A percentile compares a stretch with the other conserved stretches of the same genome.
Evolutionary conservation across 2,329 filamentous ascomycete genomes (phyloP).

Genomic region (Nothophoma quercina): DNA sequence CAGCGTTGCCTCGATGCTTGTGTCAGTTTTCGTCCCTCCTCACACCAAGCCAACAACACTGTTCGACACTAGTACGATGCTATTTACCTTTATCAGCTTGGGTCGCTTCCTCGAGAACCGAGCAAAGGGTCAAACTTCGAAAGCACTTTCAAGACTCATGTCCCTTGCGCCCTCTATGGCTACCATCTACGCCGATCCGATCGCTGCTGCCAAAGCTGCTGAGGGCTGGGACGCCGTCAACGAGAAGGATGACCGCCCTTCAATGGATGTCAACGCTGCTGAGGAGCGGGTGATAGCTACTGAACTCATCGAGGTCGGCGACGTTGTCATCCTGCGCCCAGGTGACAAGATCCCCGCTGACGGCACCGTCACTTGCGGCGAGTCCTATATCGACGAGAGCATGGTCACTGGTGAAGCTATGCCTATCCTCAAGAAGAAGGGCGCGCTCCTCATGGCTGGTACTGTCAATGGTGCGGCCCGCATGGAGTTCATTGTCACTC

Average conservation of each 20-base stretch:
- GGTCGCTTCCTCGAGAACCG: conserved; percentile 92
- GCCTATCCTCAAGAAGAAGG: conserved; percentile 88
- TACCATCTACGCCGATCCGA: conserved; percentile 93
- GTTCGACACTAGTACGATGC: conserved; percentile 98
- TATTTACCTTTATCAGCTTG: conserved; percentile 93
- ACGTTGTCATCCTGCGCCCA: conserved; percentile 90
- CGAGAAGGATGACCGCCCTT: conserved; percentile 55
- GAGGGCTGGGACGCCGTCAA: conserved; percentile 72
- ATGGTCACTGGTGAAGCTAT: conserved; percentile 99
- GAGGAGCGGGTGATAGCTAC: conserved; percentile 90
- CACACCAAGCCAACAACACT: conserved; percentile 85
- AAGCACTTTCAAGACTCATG: conserved; percentile 92
- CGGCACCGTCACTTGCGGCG: conserved; percentile 82
- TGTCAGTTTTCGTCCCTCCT: conserved; percentile 77
- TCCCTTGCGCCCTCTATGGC: conserved; percentile 95
- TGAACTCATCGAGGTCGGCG: conserved; percentile 90
- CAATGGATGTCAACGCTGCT: conserved; percentile 65
- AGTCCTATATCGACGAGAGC: conserved; percentile 94
- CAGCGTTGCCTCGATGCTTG: conserved; percentile 83
- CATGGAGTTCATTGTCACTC: conserved; percentile 89
- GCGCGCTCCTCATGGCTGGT: conserved; percentile 82
- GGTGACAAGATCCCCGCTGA: conserved; percentile 98
- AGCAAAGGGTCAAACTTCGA: conserved; percentile 95
- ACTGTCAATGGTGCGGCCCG: conserved; percentile 95
- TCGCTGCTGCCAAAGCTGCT: conserved; percentile 88